Conservation (phyloP, 139 green algal genomes). For the Coelastrella sp. region DNA sequence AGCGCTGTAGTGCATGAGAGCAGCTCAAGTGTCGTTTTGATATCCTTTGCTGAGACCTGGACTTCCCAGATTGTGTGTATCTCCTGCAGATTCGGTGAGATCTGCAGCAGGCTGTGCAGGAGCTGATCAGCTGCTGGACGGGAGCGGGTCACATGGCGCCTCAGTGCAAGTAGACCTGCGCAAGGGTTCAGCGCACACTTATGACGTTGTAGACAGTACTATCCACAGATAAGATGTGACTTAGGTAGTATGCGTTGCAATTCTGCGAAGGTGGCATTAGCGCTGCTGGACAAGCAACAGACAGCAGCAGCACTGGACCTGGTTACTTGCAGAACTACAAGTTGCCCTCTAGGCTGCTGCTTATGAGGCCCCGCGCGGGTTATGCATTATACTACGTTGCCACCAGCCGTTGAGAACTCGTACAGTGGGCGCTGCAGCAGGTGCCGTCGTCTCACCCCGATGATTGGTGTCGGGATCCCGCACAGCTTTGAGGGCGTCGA, state of each 20-base stretch:
- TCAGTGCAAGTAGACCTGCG: neutral
- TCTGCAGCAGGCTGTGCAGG: constrained; percentile 26
- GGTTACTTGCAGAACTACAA: neutral
- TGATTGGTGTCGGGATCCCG: constrained; percentile 41
- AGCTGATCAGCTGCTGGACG: constrained; percentile 8
- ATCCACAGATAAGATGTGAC: neutral
- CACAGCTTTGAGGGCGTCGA: constrained; percentile 41
- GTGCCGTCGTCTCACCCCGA: constrained; percentile 2
- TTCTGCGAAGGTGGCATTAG: neutral
- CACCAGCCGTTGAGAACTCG: too few species aligned
- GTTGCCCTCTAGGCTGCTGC: neutral
- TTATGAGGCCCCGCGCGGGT: neutral
- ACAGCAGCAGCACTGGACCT: neutral
- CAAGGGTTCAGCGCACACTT: neutral
- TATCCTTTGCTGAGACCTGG: constrained; percentile 38
- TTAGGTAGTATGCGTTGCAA: neutral
- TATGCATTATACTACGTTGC: too few species aligned
- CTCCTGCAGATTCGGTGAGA: constrained; percentile 23
- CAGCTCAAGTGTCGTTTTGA: neutral
- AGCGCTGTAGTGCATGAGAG: neutral
- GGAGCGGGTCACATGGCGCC: neutral
- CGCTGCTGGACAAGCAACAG: neutral
- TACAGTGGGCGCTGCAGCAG: neutral
- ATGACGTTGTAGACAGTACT: neutral
- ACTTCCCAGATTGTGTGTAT: constrained; percentile 48